A percentile compares a stretch with the other conserved stretches of the same genome.
These are phyloP conservation scores for Pterocarpus santalinus DNA, from an alignment of 306 rosid genomes.

Conservation along the genomic window DNA sequence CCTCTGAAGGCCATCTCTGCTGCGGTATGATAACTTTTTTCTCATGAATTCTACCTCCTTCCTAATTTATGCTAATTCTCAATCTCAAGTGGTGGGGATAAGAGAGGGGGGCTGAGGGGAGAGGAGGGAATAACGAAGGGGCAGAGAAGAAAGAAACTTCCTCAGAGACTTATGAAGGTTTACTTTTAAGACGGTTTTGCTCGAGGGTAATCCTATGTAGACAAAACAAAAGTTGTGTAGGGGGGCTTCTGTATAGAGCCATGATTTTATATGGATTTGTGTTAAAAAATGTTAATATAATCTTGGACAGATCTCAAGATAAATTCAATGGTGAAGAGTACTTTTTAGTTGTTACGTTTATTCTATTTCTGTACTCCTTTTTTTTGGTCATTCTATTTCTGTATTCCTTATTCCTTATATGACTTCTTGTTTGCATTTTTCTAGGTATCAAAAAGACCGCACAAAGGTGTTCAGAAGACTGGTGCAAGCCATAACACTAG, in stretches of 20 bases:
- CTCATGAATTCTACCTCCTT: background rate
- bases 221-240: background rate
- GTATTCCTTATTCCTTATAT: background rate
- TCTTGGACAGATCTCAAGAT: slow-evolving; percentile 1
- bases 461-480: slow-evolving; percentile 42
- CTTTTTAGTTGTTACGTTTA: background rate
- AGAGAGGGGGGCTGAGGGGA: background rate
- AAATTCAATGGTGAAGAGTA: background rate
- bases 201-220: background rate
- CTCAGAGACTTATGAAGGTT: background rate
- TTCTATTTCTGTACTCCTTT: background rate
- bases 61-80: slow-evolving; percentile 23
- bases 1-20: slow-evolving; percentile 69
- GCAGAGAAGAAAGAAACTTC: no score
- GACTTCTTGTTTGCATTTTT: slow-evolving; percentile 1
- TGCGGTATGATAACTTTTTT: slow-evolving; percentile 48
- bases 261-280: background rate
- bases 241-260: background rate
- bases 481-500: slow-evolving; percentile 49
- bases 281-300: background rate
- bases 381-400: no score
- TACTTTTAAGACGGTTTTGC: background rate
- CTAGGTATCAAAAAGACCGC: slow-evolving; percentile 64
- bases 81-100: background rate
- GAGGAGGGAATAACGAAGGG: no score